Evolutionary conservation across 148 eudicot genomes (phyloP).

Genomic region (Suaeda aralocaspica): DNA sequence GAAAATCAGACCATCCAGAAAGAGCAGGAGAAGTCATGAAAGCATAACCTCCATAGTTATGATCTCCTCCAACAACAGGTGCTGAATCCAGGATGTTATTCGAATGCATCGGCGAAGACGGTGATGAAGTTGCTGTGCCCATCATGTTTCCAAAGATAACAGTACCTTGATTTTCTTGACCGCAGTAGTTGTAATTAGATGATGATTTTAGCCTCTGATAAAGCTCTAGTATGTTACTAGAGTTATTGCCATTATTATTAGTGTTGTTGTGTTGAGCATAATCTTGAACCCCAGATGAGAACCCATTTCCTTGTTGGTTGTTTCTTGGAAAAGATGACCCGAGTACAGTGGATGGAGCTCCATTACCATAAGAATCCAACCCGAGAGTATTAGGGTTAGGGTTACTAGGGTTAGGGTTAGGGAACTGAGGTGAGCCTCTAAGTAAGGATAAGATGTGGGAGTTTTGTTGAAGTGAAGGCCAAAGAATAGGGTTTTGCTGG

Average conservation of each 20-base stretch:
- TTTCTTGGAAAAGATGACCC: conserved; percentile 41
- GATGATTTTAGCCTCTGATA: conserved; percentile 57
- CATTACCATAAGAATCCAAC: conserved; percentile 36
- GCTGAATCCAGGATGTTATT: conserved; percentile 42
- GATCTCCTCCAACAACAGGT: conserved; percentile 24
- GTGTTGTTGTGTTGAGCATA: conserved; percentile 34
- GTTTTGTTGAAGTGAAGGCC: conserved; percentile 44
- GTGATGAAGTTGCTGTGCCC: conserved; percentile 21
- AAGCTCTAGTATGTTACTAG: conserved; percentile 32
- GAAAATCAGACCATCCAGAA: conserved; percentile 50
- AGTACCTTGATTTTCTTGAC: conserved; percentile 29
- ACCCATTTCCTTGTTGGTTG: conserved; percentile 33
- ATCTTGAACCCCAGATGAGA: conserved; percentile 33
- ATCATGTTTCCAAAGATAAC: conserved; percentile 31
- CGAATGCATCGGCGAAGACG: conserved; percentile 24
- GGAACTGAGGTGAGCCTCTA: conserved; percentile 40
- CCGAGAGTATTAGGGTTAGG: conserved; percentile 19
- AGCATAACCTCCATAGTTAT: conserved; percentile 18
- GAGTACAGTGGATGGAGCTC: conserved; percentile 27
- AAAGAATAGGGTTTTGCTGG: conserved; percentile 38
- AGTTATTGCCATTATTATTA: no score
- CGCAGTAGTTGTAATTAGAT: conserved; percentile 19
- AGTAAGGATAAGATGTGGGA: conserved; percentile 52
- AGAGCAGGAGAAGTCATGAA: conserved; percentile 24
- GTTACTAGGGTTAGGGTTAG: conserved; percentile 33